These are phyloP conservation scores for Fusarium fracticaudum DNA, from an alignment of 2,329 filamentous ascomycete genomes.

Conservation along the genomic window DNA sequence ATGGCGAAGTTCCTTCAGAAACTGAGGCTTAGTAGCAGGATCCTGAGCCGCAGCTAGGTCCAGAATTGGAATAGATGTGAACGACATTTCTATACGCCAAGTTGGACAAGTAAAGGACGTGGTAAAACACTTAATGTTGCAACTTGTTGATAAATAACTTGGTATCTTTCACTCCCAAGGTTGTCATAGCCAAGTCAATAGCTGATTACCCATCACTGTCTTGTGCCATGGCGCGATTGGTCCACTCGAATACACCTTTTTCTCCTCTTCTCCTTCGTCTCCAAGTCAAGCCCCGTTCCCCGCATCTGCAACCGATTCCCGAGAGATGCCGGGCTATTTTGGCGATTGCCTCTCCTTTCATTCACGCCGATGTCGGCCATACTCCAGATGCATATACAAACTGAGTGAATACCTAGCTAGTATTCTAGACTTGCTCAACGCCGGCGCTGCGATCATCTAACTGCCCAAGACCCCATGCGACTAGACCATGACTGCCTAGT, in stretches of 20 bases:
- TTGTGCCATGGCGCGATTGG: constrained; percentile 50
- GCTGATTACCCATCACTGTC: constrained; percentile 34
- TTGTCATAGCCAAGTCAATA: constrained; percentile 2
- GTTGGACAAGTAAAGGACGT: neutral
- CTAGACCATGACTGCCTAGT: constrained; percentile 25
- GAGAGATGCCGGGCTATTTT: constrained; percentile 21
- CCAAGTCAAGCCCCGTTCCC: constrained; percentile 24
- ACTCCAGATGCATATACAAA: neutral
- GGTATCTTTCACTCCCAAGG: constrained; percentile 28
- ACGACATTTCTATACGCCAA: constrained; percentile 62
- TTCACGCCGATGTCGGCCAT: constrained; percentile 25
- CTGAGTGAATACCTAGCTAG: constrained; percentile 7
- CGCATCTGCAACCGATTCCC: constrained; percentile 23
- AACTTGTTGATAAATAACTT: constrained; percentile 32
- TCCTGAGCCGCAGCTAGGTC: constrained; percentile 75
- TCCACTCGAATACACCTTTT: constrained; percentile 35
- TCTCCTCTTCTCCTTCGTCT: constrained; percentile 18
- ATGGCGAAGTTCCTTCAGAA: constrained; percentile 75
- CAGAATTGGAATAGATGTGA: constrained; percentile 80
- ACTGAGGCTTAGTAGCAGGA: constrained; percentile 73
- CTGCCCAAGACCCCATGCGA: constrained; percentile 12
- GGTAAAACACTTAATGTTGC: neutral
- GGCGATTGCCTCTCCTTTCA: constrained; percentile 27
- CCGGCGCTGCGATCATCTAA: constrained; percentile 23
- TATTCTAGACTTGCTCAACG: constrained; percentile 31